Base-by-base conservation (phyloP, 2,329 filamentous ascomycete species). In the Knufia fluminis region DNA sequence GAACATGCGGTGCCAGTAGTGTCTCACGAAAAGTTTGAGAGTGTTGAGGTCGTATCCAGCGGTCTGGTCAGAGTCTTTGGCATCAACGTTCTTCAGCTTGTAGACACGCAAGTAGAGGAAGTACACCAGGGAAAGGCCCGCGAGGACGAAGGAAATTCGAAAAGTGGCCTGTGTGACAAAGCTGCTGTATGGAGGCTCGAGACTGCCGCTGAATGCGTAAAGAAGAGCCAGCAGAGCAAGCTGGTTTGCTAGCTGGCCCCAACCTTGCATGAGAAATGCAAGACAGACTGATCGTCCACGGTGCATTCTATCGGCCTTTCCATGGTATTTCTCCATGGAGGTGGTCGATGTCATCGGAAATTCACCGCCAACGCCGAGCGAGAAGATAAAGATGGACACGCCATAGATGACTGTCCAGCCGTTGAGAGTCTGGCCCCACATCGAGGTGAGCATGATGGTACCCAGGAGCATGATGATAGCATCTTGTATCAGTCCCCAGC, bases 391-490 rank as follows among this genome's bases (percentile, higher is more conserved):
- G 6, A 39, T 6, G 6, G 35, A 39, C 8, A 39, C 19, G 6
- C n/a, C 35, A 14, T 39, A 39, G 6, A 39, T 39, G 35, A 39
- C n/a, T n/a, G 35, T 39, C 35, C 35, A 39, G n/a, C 35, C 35
- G 8, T 39, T 4, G n/a, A 39, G 35, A 22, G 35, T 17, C n/a
- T 4, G 35, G n/a, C 35, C 35, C 35, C 35, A 39, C 35, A 39
- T 39, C n/a, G 35, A 39, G 6, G 35, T n/a, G 35, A 39, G 35
- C n/a, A 39, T 4, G 4, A 39, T n/a, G 35, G 35, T n/a, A 17
- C 35, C 35, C 6, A 39, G 4, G n/a, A 39, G 35, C 35, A 39
- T 39, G 35, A 39, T 39, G 35, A 8, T 6, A 22, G 19, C 35
- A 39, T 39, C 35, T 39, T 39, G 35, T 39, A 39, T 39, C 35